Base-by-base conservation (phyloP, 177 flowering plant species). In the Viscum album region DNA sequence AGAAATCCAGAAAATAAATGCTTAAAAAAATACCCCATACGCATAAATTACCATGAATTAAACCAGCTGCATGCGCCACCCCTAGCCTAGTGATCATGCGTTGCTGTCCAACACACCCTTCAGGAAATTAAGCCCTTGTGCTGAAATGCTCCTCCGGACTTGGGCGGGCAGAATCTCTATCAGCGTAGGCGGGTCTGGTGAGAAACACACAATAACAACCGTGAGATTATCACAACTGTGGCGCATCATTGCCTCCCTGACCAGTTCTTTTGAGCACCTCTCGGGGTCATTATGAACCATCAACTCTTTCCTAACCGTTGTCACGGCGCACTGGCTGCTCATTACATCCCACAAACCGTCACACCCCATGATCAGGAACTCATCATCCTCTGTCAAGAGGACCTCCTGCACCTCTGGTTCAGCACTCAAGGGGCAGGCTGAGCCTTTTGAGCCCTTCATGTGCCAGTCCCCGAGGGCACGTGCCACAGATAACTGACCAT, bases 381-480 rank as follows among this genome's bases (percentile, higher is more conserved):
- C 97, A 35, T 92, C 98, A 32, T 92, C 98, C 63, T 90, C 95
- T 0, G 82, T 83, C 70, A 92, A 71, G 19, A 71, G 32, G 2
- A 76, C 74, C 75, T 87, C 91, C 74, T 83, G 84, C 81, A 90
- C 69, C 78, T 92, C 98, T 2, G 98, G 98, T 78, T 92, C 98
- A 17, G 91, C 83, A 66, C 88, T 92, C 34, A 92, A 71, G 32
- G 98, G 96, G 75, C 89, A 85, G 5, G 80, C 72, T 11, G 88
- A 80, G 36, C 91, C 96, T 80, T 85, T 88, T 0, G 96, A 61
- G 54, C 90, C 95, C 81, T 92, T 90, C 88, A 92, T 87, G 82
- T 92, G 96, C 98, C 98, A 92, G 71, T 92, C 96, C 34, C 98
- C 96, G 21, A 92, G 81, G 11, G 97, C 97, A 41, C 97, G 89